Conservation (phyloP, 805 yeast genomes). For the Wickerhamomyces rabaulensis region DNA sequence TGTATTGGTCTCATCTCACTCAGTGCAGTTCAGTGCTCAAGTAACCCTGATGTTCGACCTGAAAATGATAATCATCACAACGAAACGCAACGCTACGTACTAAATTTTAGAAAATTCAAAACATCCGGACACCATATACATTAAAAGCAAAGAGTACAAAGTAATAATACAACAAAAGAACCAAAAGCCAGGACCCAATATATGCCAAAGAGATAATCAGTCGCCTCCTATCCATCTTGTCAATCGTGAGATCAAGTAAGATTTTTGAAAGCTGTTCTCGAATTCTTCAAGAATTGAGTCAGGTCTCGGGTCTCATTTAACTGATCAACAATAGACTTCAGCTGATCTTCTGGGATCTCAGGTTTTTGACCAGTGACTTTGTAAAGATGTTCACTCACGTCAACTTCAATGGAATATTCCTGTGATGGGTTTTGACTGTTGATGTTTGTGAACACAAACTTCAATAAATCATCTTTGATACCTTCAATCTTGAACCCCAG, state of each 20-base stretch:
- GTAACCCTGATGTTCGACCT: background rate
- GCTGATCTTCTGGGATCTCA: conserved; percentile 21
- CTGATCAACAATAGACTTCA: conserved; percentile 11
- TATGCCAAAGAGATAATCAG: background rate
- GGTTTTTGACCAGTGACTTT: conserved; percentile 36
- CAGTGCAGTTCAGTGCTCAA: background rate
- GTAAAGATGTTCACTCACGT: conserved; percentile 38
- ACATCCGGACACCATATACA: background rate
- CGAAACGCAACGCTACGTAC: background rate
- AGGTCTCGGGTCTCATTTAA: conserved; percentile 18
- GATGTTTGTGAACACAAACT: conserved; percentile 44
- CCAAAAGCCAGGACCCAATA: background rate
- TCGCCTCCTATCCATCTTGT: background rate
- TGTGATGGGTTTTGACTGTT: conserved; percentile 37
- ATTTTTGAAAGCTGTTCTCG: conserved; percentile 17
- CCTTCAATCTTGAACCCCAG: conserved; percentile 54
- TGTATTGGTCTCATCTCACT: background rate
- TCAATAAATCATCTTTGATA: conserved; percentile 38
- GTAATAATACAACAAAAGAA: background rate
- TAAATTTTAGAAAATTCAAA: background rate
- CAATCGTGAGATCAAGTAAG: too few species aligned
- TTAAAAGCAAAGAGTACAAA: too few species aligned
- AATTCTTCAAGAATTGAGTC: conserved; percentile 17
- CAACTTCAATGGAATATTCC: conserved; percentile 40
- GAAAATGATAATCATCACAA: too few species aligned